Base-by-base conservation (phyloP, 2,329 filamentous ascomycete species). In the Neonectria sp. region DNA sequence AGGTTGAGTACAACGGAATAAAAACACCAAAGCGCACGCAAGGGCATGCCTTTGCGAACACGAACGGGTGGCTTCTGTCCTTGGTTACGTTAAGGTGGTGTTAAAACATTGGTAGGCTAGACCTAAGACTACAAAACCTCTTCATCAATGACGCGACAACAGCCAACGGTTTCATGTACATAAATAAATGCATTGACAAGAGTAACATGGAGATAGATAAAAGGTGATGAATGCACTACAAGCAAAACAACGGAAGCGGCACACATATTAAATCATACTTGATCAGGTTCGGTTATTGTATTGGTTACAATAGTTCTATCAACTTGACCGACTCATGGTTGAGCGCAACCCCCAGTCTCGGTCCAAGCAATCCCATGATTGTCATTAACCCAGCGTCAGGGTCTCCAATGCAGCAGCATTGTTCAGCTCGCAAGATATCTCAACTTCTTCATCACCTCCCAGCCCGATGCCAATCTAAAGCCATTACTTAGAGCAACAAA, bases 401-500 rank as follows among this genome's bases (percentile, higher is more conserved):
- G 57, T 56, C 57, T 61, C 58, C 63, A 57, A 65, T 57, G 55
- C 40, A 55, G 40, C 8, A 59, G 40, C 25, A 57, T 64, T 61
- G 63, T 52, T 45, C 61, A 56, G n/a, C 29, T 60, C 31, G 53
- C 60, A 67, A 69, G 64, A 61, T 21, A 60, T 48, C 24, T 60
- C 63, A 58, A 59, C 60, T 21, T 68, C 60, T 21, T 68, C 55
- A 49, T 57, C 43, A 65, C 49, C 58, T 56, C 51, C 59, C 43
- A 55, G 46, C 55, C 68, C 62, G 56, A 40, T 71, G 70, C 69
- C 70, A 76, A 72, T 76, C 74, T 76, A 76, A 72, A 76, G 68
- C 74, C 73, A 76, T 75, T 76, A 74, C 73, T 70, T 70, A 65
- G 63, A 73, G 64, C 56, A 68, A 74, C 66, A 71, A 68, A 70